Evolutionary conservation across 73 alveolate species (phyloP).

Genomic region (Stentor coeruleus): DNA sequence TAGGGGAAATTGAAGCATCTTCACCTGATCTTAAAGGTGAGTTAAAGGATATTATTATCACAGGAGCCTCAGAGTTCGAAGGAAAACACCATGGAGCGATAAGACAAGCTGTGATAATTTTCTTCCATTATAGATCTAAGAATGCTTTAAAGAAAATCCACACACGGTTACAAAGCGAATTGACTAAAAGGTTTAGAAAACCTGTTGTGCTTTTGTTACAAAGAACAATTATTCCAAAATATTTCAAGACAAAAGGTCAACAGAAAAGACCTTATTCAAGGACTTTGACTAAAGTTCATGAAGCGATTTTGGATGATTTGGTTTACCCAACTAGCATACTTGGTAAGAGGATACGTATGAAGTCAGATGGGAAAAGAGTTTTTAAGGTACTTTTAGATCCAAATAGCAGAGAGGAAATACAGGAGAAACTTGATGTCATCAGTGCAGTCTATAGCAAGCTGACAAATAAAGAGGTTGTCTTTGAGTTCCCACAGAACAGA

Average conservation of each 20-base stretch:
- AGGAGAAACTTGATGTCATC: conserved; percentile 79
- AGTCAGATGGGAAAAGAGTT: conserved; percentile 25
- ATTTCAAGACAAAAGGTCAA: conserved; percentile 39
- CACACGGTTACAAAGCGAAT: conserved; percentile 44
- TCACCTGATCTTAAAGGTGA: conserved; percentile 46
- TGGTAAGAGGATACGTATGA: conserved; percentile 55
- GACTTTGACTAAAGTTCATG: conserved; percentile 81
- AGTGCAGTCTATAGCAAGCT: conserved; percentile 73
- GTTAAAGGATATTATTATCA: conserved; percentile 41
- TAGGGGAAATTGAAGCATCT: conserved; percentile 31
- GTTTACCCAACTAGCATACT: conserved; percentile 57
- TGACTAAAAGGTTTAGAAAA: conserved; percentile 47
- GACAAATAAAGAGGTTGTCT: conserved; percentile 77
- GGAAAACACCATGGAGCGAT: conserved; percentile 33
- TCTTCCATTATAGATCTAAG: conserved; percentile 46
- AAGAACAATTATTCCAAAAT: conserved; percentile 43
- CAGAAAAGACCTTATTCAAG: too few relatives aligned
- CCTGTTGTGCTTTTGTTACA: conserved; percentile 47
- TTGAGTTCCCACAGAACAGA: conserved; percentile 47
- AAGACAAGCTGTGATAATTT: conserved; percentile 36
- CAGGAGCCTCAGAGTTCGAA: conserved; percentile 48
- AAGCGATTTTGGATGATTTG: conserved; percentile 75
- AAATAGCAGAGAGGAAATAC: conserved; percentile 69
- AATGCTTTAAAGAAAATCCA: conserved; percentile 47
- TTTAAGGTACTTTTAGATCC: conserved; percentile 28